Conservation (phyloP, 2,329 filamentous ascomycete genomes). For the Cytospora paraplurivora region DNA sequence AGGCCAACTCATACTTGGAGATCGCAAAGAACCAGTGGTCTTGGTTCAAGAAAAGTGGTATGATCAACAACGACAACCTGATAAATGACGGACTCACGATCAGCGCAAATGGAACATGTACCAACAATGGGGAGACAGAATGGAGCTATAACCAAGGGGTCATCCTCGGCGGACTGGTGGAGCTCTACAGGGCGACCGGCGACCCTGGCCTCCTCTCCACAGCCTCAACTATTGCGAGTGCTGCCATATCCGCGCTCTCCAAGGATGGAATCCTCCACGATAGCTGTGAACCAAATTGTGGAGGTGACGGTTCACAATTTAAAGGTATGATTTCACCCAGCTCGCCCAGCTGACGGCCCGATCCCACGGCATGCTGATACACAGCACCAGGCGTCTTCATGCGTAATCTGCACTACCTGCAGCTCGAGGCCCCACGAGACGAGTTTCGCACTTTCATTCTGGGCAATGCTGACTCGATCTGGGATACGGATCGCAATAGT, state of each 20-base stretch:
- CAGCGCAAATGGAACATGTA: constrained; percentile 46
- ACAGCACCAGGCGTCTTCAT: constrained; percentile 55
- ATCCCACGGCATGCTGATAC: background rate
- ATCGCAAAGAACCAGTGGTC: constrained; percentile 52
- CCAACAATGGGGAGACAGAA: constrained; percentile 49
- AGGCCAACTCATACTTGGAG: constrained; percentile 45
- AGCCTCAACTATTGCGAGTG: constrained; percentile 53
- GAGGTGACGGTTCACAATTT: constrained; percentile 61
- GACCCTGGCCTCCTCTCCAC: constrained; percentile 45
- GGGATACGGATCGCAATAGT: constrained; percentile 56
- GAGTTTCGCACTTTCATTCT: constrained; percentile 57
- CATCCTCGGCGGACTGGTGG: constrained; percentile 54
- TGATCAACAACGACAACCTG: constrained; percentile 52
- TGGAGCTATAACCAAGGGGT: constrained; percentile 62
- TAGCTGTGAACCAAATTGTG: constrained; percentile 51
- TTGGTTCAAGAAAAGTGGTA: constrained; percentile 53
- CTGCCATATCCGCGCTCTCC: constrained; percentile 50
- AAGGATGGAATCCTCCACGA: constrained; percentile 54
- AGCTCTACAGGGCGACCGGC: constrained; percentile 48
- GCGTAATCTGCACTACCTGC: constrained; percentile 61
- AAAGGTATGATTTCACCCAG: constrained; percentile 48
- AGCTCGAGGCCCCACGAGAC: constrained; percentile 51
- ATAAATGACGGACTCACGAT: constrained; percentile 56
- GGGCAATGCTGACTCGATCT: constrained; percentile 66
- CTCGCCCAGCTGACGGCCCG: background rate